phyloP scores from a whole-genome alignment of 345 rosid genomes.

The Linum trigynum region DNA sequence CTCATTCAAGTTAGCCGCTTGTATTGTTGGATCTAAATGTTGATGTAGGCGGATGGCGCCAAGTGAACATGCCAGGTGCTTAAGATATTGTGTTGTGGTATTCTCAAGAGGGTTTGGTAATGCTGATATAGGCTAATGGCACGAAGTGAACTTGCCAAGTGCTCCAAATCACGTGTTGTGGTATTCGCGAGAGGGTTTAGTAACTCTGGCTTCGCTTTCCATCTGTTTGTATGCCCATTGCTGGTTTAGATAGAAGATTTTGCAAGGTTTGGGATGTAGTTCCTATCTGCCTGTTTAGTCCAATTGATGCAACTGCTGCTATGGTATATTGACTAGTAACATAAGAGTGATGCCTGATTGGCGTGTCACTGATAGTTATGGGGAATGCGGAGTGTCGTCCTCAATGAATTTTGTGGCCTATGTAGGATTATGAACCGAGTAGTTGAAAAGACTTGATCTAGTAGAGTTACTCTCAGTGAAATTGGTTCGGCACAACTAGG shows the following conservation, averaged over 20 bases:
- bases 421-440: no score
- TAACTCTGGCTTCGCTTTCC: background rate
- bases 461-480: no score
- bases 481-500: no score
- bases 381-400: background rate
- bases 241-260: no score
- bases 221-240: background rate
- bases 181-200: background rate
- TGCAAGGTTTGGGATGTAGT: no score
- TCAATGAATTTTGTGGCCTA: no score
- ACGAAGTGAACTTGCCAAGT: background rate
- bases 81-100: background rate
- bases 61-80: background rate
- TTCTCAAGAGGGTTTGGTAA: background rate
- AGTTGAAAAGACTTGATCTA: no score
- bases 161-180: background rate
- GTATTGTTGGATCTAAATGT: no score
- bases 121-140: background rate
- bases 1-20: no score
- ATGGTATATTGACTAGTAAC: background rate
- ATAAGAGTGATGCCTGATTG: background rate
- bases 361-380: no score
- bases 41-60: no score
- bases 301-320: background rate
- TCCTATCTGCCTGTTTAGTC: no score